Base-by-base conservation (phyloP, 2,329 filamentous ascomycete genomes). In the Nannizziopsis barbatae region DNA sequence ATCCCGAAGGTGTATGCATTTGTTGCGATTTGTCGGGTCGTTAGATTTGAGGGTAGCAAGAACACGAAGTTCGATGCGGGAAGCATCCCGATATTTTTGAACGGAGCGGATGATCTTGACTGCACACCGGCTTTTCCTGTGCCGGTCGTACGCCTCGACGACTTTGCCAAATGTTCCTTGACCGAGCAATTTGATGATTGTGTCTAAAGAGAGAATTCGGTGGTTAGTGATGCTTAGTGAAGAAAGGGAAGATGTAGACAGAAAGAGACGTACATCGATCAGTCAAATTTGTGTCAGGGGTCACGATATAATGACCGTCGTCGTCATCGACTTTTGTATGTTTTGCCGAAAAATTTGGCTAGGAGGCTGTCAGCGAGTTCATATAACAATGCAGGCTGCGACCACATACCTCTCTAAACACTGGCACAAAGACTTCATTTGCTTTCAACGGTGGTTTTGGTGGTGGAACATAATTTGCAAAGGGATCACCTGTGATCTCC, bases 91-190 rank as follows among this genome's bases (percentile, higher is more conserved):
- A 63, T 98, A 98, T 65, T 98, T 98, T 62, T 95, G 92, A 10
- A 98, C 92, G 1, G 92, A 95, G 57, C 92, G 83, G 56, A 98
- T 96, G 65, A 98, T 94, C 67, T 98, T 98, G 67, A 98, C 87
- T 31, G 92, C 92, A 56, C 94, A 93, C 63, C 89, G 86, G 57
- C 76, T 76, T 52, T 83, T 83, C 54, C 81, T 81, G 58, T 78
- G 77, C 52, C 79, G 79, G 63, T 98, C 92, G 57, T 79, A 82
- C 45, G 92, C 92, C 66, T 95, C 84, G 14, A 98, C 92, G 12
- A 98, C 92, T 67, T 98, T 98, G 62, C 92, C 92, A 63, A 98
- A 98, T 0, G 92, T 98, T 54, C 92, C 92, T 69, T 98, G 92
- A 17, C 92, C 92, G 10, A 98, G 81, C 22, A 96, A 75, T 58